Base-by-base conservation (phyloP, 352 stramenopile species). In the Lagenidium giganteum region DNA sequence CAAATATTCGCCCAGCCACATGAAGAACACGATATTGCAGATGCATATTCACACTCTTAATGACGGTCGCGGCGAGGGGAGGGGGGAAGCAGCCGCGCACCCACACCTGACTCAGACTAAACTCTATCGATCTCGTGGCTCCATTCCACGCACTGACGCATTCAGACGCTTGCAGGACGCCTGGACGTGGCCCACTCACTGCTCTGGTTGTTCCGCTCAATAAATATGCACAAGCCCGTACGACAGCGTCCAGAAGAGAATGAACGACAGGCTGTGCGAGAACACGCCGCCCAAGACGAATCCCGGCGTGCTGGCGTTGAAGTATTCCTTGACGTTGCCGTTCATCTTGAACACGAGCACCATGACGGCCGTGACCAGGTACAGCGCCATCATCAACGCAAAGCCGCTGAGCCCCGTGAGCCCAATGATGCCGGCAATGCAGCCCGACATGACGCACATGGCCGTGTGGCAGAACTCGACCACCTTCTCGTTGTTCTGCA, bases 171-270 rank as follows among this genome's bases (percentile, higher is more conserved):
- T n/a, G n/a, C n/a, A n/a, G n/a, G n/a, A n/a, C n/a, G n/a, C n/a
- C n/a, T n/a, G n/a, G n/a, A n/a, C n/a, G n/a, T n/a, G n/a, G n/a
- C n/a, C n/a, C n/a, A n/a, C n/a, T n/a, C n/a, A n/a, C n/a, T n/a
- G n/a, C n/a, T n/a, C n/a, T n/a, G n/a, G n/a, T n/a, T n/a, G n/a
- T n/a, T n/a, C n/a, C n/a, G 24, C 27, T 37, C 70, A 94, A 86
- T 94, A 94, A 83, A 94, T 90, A 85, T 94, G 78, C 54, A 94
- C 80, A 46, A 94, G 62, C 36, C 77, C 82, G 61, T 94, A 94
- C 34, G 70, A 68, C 31, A 94, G 76, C 56, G 82, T 94, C 82
- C 82, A 94, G 51, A 94, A 94, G 52, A 94, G 73, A 50, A 94
- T 86, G 57, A 90, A 93, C 30, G 79, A 92, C 33, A 92, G 70